A percentile compares a stretch with the other conserved stretches of the same genome.
Conservation (phyloP, 768 basidiomycete genomes). For the Cystofilobasidium macerans region DNA sequence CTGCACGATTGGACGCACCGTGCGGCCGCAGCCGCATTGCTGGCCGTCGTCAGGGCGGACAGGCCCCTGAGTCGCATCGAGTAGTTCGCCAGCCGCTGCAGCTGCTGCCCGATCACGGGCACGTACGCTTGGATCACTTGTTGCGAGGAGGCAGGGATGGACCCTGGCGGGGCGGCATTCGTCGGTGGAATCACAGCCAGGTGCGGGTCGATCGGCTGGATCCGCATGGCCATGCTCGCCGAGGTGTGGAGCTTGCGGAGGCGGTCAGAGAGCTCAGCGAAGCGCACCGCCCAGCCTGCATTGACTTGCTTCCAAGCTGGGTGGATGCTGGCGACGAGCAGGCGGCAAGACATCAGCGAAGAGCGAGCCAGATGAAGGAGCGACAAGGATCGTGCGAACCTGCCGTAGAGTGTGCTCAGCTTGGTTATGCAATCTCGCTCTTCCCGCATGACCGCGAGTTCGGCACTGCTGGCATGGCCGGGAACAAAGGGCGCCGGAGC, state of each 20-base stretch:
- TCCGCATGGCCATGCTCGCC: not conserved
- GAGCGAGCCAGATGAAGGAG: too few relatives aligned
- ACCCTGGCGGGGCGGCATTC: too few relatives aligned
- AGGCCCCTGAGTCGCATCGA: too few relatives aligned
- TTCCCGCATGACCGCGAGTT: not conserved
- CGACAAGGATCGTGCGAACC: not conserved
- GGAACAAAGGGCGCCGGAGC: not conserved
- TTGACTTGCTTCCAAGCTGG: not conserved
- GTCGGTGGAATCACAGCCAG: too few relatives aligned
- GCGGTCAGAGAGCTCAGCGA: not conserved
- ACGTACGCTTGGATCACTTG: too few relatives aligned
- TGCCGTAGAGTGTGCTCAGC: not conserved
- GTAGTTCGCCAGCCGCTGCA: too few relatives aligned
- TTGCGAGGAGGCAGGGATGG: too few relatives aligned
- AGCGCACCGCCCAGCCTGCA: not conserved
- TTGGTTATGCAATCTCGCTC: not conserved
- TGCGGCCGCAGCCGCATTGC: too few relatives aligned
- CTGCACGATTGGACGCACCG: too few relatives aligned
- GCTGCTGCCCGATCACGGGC: too few relatives aligned
- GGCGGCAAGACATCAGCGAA: not conserved
- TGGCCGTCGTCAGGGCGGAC: too few relatives aligned
- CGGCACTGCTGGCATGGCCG: not conserved
- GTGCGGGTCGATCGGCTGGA: not conserved
- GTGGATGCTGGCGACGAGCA: not conserved
- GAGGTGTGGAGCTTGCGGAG: not conserved